Evolutionary conservation across 2,329 filamentous ascomycete species (phyloP), one percentile per base, ranked within the genome.

Genomic region (Fusarium sp.): DNA sequence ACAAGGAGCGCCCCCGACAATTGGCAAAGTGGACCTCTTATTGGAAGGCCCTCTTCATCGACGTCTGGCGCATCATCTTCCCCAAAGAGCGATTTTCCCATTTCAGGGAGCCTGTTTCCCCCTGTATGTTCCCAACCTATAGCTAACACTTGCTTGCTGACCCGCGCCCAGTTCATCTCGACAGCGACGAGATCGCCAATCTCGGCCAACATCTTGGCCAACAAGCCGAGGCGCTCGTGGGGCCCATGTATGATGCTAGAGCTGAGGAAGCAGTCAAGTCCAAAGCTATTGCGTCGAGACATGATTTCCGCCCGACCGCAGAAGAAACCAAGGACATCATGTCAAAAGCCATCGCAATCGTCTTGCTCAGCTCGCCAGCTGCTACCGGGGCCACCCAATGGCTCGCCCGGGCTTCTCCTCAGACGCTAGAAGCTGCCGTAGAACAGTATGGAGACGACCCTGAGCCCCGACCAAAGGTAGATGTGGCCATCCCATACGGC

Each of bases 1-100:
- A 40, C 13, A 12, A 11, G 16, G 46, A 37, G 23, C 44, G 7
- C 9, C 12, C 27, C 9, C 10, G 34, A 16, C 30, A 12, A 10
- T 44, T 13, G 5, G 23, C 15, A 8, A 30, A 18, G 7, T 55
- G 52, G 52, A 15, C 39, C 11, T 15, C 44, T 3, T 27, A 36
- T 30, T 28, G 46, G 13, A 15, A 44, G 6, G 16, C 13, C 6
- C 46, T 39, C 28, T 55, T 55, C 40, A 6, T 55, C 6, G 52
- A 39, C 28, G 44, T 46, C 28, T 55, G 52, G 52, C 28, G 44
- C 13, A 36, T 46, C n/a, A 15, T 55, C 12, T 55, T 55, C 8
- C 52, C 52, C 6, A 18, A 16, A 3, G 8, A 10, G 1, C 52
- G 12, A 23, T 55, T 55, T 41, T 23, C 52, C 3, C 37, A 30